A percentile compares a stretch with the other conserved stretches of the same genome.
phyloP scores from a whole-genome alignment of 805 yeast genomes.

The Blastobotrys peoriensis region DNA sequence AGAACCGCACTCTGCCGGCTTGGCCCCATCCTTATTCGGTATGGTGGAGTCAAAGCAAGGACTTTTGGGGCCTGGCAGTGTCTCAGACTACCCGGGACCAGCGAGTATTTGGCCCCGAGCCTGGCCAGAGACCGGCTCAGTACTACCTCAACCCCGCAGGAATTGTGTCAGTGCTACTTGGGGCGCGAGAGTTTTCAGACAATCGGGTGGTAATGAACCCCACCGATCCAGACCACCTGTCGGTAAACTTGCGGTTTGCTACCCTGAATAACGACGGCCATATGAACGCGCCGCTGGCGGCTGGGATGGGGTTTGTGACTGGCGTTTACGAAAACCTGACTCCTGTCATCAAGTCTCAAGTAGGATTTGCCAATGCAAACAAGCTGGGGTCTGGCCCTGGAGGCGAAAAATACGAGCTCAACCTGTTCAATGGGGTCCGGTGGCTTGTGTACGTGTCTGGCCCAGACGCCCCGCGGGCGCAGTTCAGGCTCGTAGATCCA shows the following conservation, averaged over 20 bases:
- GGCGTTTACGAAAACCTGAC: conserved; percentile 44
- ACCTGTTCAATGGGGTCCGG: conserved; percentile 35
- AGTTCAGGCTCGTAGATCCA: conserved; percentile 14
- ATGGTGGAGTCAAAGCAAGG: conserved; percentile 53
- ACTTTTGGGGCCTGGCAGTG: conserved; percentile 55
- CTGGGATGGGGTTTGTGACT: conserved; percentile 79
- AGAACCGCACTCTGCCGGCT: conserved; percentile 57
- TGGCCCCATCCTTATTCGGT: conserved; percentile 82
- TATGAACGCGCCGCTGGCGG: conserved; percentile 58
- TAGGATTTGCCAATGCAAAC: conserved; percentile 40
- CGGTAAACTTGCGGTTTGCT: conserved; percentile 18
- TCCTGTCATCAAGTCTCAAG: conserved; percentile 41
- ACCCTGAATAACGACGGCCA: conserved; percentile 26
- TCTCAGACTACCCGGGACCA: conserved; percentile 56
- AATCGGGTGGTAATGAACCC: conserved; percentile 18
- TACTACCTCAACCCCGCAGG: conserved; percentile 46
- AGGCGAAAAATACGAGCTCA: conserved; percentile 36
- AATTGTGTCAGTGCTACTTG: conserved; percentile 45
- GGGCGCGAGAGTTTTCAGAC: conserved; percentile 18
- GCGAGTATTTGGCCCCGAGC: conserved; percentile 65
- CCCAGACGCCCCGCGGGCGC: conserved; percentile 25
- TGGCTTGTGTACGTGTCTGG: conserved; percentile 50
- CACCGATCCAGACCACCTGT: conserved; percentile 42
- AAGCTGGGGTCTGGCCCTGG: conserved; percentile 29
- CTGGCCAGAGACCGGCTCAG: conserved; percentile 38